phyloP scores from a whole-genome alignment of 768 basidiomycete genomes.

The Pulveroboletus sp. region DNA sequence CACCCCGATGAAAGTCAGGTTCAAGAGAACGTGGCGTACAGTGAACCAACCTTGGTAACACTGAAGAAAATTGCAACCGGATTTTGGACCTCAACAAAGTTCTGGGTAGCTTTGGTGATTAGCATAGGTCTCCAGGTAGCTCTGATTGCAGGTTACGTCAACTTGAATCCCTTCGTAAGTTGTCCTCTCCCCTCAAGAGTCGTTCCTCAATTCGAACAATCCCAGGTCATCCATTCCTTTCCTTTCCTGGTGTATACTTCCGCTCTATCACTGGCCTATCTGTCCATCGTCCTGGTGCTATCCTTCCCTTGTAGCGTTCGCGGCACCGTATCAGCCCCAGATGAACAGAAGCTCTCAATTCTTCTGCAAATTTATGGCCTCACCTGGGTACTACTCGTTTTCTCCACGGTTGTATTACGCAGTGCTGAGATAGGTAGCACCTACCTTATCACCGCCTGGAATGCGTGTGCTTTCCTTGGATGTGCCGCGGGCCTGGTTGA shows the following conservation, averaged over 20 bases:
- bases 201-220: not conserved
- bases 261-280: slow-evolving; percentile 45
- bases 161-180: slow-evolving; percentile 63
- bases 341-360: slow-evolving; percentile 47
- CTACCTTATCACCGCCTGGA: slow-evolving; percentile 57
- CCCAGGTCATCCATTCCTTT: slow-evolving; percentile 57
- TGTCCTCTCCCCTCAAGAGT: not conserved
- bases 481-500: slow-evolving; percentile 37
- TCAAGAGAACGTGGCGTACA: slow-evolving; percentile 3
- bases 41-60: slow-evolving; percentile 20
- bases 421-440: slow-evolving; percentile 43
- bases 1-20: not conserved
- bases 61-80: slow-evolving; percentile 26
- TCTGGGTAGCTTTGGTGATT: slow-evolving; percentile 56
- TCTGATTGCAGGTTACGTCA: slow-evolving; percentile 45
- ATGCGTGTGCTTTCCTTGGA: slow-evolving; percentile 41
- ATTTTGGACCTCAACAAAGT: slow-evolving; percentile 50
- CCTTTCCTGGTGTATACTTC: slow-evolving; percentile 49
- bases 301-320: slow-evolving; percentile 31
- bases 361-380: slow-evolving; percentile 52
- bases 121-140: slow-evolving; percentile 42
- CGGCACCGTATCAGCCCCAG: slow-evolving; percentile 20
- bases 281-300: slow-evolving; percentile 41
- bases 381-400: slow-evolving; percentile 54
- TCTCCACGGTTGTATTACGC: slow-evolving; percentile 43